Evolutionary conservation across 1,139 yeast species (phyloP).

Genomic region (Hyphopichia pseudoburtonii): DNA sequence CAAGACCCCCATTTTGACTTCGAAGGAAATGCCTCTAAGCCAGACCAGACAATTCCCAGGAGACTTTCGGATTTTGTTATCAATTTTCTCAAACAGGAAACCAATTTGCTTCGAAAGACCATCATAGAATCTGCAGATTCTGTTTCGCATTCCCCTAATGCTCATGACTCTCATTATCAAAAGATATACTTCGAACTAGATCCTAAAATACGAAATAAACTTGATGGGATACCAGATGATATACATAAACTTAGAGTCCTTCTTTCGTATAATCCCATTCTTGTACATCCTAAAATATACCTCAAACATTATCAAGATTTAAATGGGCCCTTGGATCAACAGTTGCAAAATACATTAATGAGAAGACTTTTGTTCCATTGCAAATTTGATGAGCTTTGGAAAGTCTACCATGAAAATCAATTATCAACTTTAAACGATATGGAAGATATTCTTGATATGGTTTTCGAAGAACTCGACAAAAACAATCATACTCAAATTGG

Average conservation of each 20-base stretch:
- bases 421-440: constrained; percentile 32
- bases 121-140: neutral
- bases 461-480: constrained; percentile 17
- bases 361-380: constrained; percentile 32
- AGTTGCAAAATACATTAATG: constrained; percentile 21
- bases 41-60: neutral
- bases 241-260: constrained; percentile 12
- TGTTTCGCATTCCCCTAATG: neutral
- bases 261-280: constrained; percentile 33
- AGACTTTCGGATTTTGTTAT: constrained; percentile 4
- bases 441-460: constrained; percentile 34
- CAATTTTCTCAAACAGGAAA: constrained; percentile 18
- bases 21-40: neutral
- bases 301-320: constrained; percentile 19
- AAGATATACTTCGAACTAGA: constrained; percentile 6
- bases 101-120: constrained; percentile 8
- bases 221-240: constrained; percentile 1
- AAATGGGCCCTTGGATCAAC: constrained; percentile 19
- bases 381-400: constrained; percentile 33
- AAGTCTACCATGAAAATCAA: constrained; percentile 22
- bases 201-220: constrained; percentile 3
- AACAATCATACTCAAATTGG: constrained; percentile 25
- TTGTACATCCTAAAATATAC: constrained; percentile 31
- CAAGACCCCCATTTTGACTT: neutral
- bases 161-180: constrained; percentile 5